These are phyloP conservation scores for Pseudogymnoascus sp. DNA, from an alignment of 2,329 filamentous ascomycete genomes.

Conservation along the genomic window DNA sequence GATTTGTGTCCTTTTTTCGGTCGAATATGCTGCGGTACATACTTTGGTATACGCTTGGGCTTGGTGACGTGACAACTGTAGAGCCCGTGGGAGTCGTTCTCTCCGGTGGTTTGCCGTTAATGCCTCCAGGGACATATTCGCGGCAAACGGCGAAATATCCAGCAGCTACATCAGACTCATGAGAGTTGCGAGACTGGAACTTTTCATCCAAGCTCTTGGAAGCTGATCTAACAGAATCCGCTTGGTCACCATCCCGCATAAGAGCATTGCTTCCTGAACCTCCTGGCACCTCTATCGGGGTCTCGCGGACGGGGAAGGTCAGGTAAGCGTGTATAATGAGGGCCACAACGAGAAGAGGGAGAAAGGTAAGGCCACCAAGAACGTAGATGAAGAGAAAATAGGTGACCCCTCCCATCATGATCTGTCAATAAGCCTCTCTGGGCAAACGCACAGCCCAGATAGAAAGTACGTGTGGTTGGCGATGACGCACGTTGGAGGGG, in stretches of 20 bases:
- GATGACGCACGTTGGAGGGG: background rate
- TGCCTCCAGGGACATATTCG: conserved; percentile 84
- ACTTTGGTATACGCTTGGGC: conserved; percentile 91
- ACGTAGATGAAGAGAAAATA: conserved; percentile 9
- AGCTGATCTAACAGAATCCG: conserved; percentile 53
- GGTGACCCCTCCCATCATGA: conserved; percentile 6
- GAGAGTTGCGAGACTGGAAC: conserved; percentile 45
- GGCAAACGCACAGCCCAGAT: background rate
- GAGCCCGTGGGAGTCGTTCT: conserved; percentile 73
- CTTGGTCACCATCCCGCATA: conserved; percentile 57
- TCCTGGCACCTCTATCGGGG: conserved; percentile 27
- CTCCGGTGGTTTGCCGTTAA: conserved; percentile 89
- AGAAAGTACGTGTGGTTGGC: conserved; percentile 1
- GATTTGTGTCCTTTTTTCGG: conserved; percentile 49
- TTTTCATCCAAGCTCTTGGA: conserved; percentile 54
- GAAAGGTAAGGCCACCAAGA: conserved; percentile 7
- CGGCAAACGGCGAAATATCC: conserved; percentile 94
- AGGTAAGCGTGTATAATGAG: conserved; percentile 62
- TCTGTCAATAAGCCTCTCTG: background rate
- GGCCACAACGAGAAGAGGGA: background rate
- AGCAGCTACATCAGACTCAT: conserved; percentile 71
- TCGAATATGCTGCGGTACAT: conserved; percentile 98
- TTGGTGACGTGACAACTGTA: conserved; percentile 66
- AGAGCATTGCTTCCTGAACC: conserved; percentile 36
- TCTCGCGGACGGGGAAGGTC: conserved; percentile 50